A percentile compares a stretch with the other conserved stretches of the same genome.
These are phyloP conservation scores for Capsicum chinense DNA, from an alignment of 257 asterid species.

Conservation along the genomic window DNA sequence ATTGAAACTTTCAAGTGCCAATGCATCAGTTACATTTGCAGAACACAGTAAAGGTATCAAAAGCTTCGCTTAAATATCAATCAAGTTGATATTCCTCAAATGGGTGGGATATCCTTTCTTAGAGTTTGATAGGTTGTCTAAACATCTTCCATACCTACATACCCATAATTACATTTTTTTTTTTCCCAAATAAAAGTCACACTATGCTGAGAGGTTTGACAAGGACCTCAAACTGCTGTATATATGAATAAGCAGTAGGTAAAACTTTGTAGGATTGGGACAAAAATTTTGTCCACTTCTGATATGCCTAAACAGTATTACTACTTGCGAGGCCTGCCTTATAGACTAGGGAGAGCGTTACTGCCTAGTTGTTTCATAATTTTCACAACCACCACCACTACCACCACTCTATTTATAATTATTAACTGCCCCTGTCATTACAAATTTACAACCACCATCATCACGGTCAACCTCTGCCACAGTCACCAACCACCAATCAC, in stretches of 20 bases:
- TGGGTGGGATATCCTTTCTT: slow-evolving; percentile 1
- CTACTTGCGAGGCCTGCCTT: neutral
- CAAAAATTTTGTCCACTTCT: neutral
- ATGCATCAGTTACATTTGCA: neutral
- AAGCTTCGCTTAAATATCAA: neutral
- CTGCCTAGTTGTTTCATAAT: no score
- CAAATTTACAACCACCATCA: no score
- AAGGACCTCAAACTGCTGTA: neutral
- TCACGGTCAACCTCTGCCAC: no score
- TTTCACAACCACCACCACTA: no score
- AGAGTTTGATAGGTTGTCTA: neutral
- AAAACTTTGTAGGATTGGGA: neutral
- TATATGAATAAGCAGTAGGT: no score
- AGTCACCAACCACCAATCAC: no score
- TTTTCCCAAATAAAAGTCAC: neutral
- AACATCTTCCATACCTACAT: no score
- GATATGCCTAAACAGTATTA: neutral
- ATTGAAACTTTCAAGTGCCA: neutral
- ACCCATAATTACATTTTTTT: no score
- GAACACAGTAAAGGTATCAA: neutral
- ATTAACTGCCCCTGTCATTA: no score
- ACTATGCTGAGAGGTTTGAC: neutral
- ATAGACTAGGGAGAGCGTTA: neutral
- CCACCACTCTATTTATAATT: no score
- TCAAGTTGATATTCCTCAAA: neutral